Percentiles rank a stretch among this genome's conserved stretches.
phyloP scores from a whole-genome alignment of 2,329 filamentous ascomycete species.

The Ophiostoma angusticollis region DNA sequence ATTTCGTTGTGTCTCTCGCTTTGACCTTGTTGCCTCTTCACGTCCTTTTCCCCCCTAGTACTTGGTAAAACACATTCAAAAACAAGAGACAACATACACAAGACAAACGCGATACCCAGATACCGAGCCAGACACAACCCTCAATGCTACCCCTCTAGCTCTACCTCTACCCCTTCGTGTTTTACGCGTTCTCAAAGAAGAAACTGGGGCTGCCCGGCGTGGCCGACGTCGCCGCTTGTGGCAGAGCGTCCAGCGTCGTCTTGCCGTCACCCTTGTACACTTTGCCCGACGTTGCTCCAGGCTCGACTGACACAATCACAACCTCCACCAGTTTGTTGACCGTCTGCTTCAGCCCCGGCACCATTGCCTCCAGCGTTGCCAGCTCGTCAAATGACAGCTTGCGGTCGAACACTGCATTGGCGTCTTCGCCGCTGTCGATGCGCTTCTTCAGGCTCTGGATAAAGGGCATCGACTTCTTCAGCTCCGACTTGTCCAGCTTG shows the following conservation, averaged over 20 bases:
- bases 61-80: too few relatives aligned
- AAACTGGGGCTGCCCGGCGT: slow-evolving; percentile 49
- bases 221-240: slow-evolving; percentile 54
- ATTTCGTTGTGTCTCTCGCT: too few relatives aligned
- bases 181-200: slow-evolving; percentile 15
- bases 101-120: too few relatives aligned
- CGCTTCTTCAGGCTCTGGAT: slow-evolving; percentile 78
- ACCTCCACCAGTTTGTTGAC: slow-evolving; percentile 40
- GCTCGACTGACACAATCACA: slow-evolving; percentile 58
- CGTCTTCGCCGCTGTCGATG: slow-evolving; percentile 56
- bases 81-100: too few relatives aligned
- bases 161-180: not conserved
- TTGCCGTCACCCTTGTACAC: slow-evolving; percentile 33
- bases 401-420: slow-evolving; percentile 61
- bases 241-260: slow-evolving; percentile 46
- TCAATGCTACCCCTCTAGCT: not conserved
- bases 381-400: slow-evolving; percentile 84
- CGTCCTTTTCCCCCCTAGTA: too few relatives aligned
- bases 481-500: slow-evolving; percentile 70
- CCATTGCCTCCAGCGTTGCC: slow-evolving; percentile 62
- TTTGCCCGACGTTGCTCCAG: slow-evolving; percentile 52
- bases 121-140: not conserved
- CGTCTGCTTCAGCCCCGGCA: slow-evolving; percentile 37
- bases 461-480: slow-evolving; percentile 98
- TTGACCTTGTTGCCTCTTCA: too few relatives aligned